phyloP scores from a whole-genome alignment of 108 stramenopile genomes.

The Parmales sp. region DNA sequence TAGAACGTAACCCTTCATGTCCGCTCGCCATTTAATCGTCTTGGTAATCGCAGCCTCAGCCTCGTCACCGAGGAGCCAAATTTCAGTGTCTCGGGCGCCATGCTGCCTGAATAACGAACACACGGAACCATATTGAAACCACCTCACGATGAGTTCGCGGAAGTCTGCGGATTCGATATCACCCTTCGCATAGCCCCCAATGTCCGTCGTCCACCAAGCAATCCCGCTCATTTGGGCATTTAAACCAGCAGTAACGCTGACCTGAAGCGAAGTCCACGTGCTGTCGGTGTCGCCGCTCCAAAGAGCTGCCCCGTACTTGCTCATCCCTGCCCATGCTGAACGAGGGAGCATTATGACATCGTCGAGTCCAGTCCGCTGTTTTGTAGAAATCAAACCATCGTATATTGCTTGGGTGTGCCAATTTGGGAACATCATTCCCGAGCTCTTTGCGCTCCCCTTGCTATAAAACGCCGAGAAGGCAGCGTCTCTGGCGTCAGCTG shows the following conservation, averaged over 20 bases:
- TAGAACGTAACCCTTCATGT: conserved; percentile 8
- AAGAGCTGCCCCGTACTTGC: neutral
- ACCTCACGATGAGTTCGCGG: neutral
- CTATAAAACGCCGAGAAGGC: no score
- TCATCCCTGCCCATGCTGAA: conserved; percentile 11
- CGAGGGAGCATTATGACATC: conserved; percentile 3
- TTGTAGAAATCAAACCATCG: conserved; percentile 15
- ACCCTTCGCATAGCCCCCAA: conserved; percentile 1
- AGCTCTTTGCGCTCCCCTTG: no score
- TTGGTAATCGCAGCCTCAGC: neutral
- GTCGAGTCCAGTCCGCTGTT: no score
- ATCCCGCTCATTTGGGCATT: conserved; percentile 11
- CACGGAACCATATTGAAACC: conserved; percentile 15
- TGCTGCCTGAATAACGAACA: conserved; percentile 5
- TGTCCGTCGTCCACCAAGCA: conserved; percentile 15
- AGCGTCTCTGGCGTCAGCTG: no score
- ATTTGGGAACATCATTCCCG: conserved; percentile 1
- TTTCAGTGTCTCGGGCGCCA: conserved; percentile 9
- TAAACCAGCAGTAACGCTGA: conserved; percentile 1
- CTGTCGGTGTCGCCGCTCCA: conserved; percentile 10
- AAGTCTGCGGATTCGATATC: neutral
- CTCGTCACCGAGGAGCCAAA: conserved; percentile 16
- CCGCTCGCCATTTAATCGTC: neutral
- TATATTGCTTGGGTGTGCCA: conserved; percentile 3
- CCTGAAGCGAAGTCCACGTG: neutral